Base-by-base conservation (phyloP, 495 filamentous ascomycete species). In the Aspergillus funiculosus region DNA sequence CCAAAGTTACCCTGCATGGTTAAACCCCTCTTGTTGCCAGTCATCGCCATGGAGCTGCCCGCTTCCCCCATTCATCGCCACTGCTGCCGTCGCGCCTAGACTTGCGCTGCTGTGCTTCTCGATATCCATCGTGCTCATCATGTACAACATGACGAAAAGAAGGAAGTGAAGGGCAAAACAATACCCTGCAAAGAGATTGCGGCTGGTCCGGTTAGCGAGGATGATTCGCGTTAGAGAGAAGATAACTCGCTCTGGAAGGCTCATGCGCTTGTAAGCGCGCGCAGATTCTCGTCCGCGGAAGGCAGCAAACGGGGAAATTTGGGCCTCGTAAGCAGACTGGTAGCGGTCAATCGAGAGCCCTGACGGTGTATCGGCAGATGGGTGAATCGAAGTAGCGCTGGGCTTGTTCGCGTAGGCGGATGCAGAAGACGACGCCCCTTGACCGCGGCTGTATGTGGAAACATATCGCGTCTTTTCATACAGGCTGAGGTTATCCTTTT, bases 391-490 rank as follows among this genome's bases (percentile, higher is more conserved):
- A 3, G 84, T 80, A 2, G 87, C 76, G 62, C 87, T 91, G 5
- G 87, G 80, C 54, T 84, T 85, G 54, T 75, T 67, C 10, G 79
- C 76, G 62, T 83, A 89, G 4, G 85, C 77, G 0, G 81, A 84
- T 47, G 86, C 79, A 2, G 82, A 82, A 8, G 87, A 81, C n/a
- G 80, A 73, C 39, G 77, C 69, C 1, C 71, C 73, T 34, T 73
- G 74, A 34, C 73, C 68, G 38, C 88, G 81, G 58, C 79, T 90
- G 72, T 95, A 97, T 4, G 87, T 87, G 10, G 89, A 94, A 9
- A 95, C 81, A 64, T 97, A 99, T 28, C 92, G 81, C 25, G 92
- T 95, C 75, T 96, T 99, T 62, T 99, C 92, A 62, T 99, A 99
- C 2, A 99, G 79, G 56, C 86, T 84, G 24, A 99, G 76, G 60